Evolutionary conservation across 352 stramenopile species (phyloP).

Genomic region (Phytophthora quininea): DNA sequence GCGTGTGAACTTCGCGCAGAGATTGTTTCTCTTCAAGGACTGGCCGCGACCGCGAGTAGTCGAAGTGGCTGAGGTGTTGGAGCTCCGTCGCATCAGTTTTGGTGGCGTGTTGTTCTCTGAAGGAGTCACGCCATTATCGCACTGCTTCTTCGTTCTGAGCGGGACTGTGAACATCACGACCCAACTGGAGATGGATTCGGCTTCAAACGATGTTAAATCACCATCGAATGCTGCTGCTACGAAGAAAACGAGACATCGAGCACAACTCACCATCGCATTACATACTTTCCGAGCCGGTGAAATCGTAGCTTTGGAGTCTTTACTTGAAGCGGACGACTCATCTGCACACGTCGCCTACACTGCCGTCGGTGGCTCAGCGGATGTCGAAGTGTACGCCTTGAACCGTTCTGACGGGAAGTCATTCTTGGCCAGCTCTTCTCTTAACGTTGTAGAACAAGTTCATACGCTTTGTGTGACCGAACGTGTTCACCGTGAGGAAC

Average conservation of each 20-base stretch:
- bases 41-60: conserved; percentile 46
- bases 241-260: conserved; percentile 31
- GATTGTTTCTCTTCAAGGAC: conserved; percentile 53
- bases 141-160: conserved; percentile 51
- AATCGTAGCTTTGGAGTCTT: conserved; percentile 45
- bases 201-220: not conserved
- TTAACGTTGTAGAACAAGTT: conserved; percentile 13
- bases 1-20: conserved; percentile 58
- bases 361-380: conserved; percentile 35
- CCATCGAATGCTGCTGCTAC: conserved; percentile 6
- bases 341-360: conserved; percentile 27
- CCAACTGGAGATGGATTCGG: conserved; percentile 23
- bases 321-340: conserved; percentile 29
- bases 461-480: conserved; percentile 16
- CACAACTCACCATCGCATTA: conserved; percentile 40
- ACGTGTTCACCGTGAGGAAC: conserved; percentile 23
- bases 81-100: conserved; percentile 53
- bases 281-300: conserved; percentile 37
- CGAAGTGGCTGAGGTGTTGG: conserved; percentile 44
- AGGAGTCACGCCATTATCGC: conserved; percentile 17
- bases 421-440: conserved; percentile 16
- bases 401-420: conserved; percentile 26
- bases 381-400: conserved; percentile 53
- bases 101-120: conserved; percentile 43
- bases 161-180: conserved; percentile 41